Base-by-base conservation (phyloP, 2,329 filamentous ascomycete genomes). In the Trichoderma sp. region DNA sequence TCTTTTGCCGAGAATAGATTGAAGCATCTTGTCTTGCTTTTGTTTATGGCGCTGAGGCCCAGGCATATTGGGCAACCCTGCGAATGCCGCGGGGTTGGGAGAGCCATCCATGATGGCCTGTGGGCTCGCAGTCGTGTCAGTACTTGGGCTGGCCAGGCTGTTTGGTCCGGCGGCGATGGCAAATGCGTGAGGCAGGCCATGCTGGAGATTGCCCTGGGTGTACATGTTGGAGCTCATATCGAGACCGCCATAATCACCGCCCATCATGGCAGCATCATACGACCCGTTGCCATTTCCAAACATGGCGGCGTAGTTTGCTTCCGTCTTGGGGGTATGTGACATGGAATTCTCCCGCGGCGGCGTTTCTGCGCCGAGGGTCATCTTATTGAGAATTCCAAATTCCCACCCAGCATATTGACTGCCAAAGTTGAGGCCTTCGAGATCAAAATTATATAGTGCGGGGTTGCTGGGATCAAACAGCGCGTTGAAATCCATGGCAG, bases 371-470 rank as follows among this genome's bases (percentile, higher is more conserved):
- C 92, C 70, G 14, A 81, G 72, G 5, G 93, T 93, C 92, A 99
- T 97, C 78, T 98, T 95, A 33, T 93, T 94, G 0, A 99, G 87
- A 88, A 98, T 97, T 66, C 94, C 92, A 78, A 98, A 97, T 79
- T 98, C 96, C 79, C 97, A 86, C 21, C 94, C 95, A 70, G 94
- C 95, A 77, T 98, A 99, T 72, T 97, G 93, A 77, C 96, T 98
- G 68, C 94, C 94, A 79, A 98, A 99, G 68, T 82, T 81, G 78
- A 97, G 87, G 70, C 93, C 94, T 68, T 96, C 94, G 13, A 97
- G 88, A 78, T 98, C 94, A 79, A 98, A 97, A 78, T 97, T 97
- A 86, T 96, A 97, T 68, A 97, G 82, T 0, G 94, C 92, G 4
- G 94, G 93, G 77, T 98, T 96, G 77, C 92, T 96, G 0, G 93